phyloP scores from a whole-genome alignment of 495 filamentous ascomycete species.

The Choiromyces venosus region DNA sequence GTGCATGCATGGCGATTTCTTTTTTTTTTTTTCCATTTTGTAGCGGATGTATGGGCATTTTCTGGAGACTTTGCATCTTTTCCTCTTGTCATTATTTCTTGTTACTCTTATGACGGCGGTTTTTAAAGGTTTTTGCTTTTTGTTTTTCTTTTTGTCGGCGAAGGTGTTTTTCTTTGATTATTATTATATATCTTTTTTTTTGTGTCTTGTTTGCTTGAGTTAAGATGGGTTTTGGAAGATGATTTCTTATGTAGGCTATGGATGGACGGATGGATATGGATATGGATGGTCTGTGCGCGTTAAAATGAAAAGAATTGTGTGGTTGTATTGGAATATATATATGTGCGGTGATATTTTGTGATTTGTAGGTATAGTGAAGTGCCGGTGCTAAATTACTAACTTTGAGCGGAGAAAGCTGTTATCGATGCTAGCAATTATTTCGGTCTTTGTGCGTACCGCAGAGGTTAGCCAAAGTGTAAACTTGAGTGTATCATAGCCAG shows the following conservation, averaged over 20 bases:
- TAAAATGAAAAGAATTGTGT: constrained; percentile 4
- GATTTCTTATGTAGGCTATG: neutral
- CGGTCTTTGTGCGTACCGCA: neutral
- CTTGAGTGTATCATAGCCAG: neutral
- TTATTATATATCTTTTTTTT: neutral
- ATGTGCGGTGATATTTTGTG: neutral
- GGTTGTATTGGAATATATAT: neutral
- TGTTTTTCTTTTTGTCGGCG: neutral
- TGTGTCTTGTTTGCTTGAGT: neutral
- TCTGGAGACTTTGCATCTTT: neutral
- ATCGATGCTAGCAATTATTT: neutral
- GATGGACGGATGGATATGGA: neutral
- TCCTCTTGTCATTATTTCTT: neutral
- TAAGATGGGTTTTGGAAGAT: neutral
- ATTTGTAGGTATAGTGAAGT: neutral
- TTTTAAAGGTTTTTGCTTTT: neutral
- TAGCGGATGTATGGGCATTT: neutral
- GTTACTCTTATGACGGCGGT: neutral
- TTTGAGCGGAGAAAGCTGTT: neutral
- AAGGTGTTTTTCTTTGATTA: neutral
- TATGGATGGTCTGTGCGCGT: neutral
- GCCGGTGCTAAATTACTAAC: too few relatives aligned
- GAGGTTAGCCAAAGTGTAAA: neutral
- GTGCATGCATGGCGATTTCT: neutral
- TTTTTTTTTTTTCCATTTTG: neutral